Evolutionary conservation across 805 yeast species (phyloP), one percentile per base, ranked within the genome.

Genomic region (Naumovozyma dairenensis): DNA sequence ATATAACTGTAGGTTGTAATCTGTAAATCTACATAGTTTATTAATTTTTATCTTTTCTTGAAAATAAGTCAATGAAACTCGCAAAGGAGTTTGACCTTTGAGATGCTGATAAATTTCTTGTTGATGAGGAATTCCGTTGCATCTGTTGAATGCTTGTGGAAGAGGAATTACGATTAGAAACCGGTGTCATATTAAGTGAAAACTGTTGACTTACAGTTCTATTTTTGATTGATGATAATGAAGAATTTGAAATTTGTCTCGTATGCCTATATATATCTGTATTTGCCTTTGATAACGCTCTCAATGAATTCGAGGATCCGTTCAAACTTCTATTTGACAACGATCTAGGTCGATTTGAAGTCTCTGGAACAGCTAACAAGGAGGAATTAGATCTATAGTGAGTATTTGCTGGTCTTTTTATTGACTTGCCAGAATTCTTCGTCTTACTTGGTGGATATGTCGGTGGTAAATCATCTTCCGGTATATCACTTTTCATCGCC

Each of bases 401-500:
- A 1, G 44, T 46, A n/a, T 39, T 36, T 26, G 42, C 49, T 2
- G 60, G 60, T 25, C 46, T 49, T 31, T 53, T 56, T 9, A 50
- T 28, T n/a, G 22, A n/a, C 14, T 31, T 19, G n/a, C 15, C 5
- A 13, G 16, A 8, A 29, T 20, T 18, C 7, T 28, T 25, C 6
- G 13, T 15, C 17, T 25, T 30, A 17, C 31, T 32, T 4, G 20
- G 25, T 4, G 53, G 55, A 54, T 85, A 86, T 2, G 71, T 69
- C 1, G 96, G 96, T 2, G 95, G 77, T 17, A 79, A 58, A 33
- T 71, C 74, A 15, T 63, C 69, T 3, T 63, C 69, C 8, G 67
- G 57, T 5, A 59, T 61, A 29, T 68, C 76, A 15, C 37, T 26
- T 46, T 71, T 72, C 55, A 86, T 58, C 0, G 97, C 96, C 21